phyloP scores from a whole-genome alignment of 2,329 filamentous ascomycete species.

The Colletotrichum navitas region DNA sequence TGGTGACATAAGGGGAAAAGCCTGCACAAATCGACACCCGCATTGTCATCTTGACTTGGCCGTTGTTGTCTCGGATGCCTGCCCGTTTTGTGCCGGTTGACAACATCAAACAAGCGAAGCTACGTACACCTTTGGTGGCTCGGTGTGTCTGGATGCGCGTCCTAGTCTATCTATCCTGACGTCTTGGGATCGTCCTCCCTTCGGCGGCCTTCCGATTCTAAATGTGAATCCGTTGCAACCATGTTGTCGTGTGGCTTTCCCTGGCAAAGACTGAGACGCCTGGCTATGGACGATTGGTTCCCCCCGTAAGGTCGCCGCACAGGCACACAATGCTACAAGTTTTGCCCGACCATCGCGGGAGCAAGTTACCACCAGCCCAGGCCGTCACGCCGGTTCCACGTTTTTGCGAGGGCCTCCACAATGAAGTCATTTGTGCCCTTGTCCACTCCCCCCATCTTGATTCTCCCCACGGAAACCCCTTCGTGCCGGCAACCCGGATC shows the following conservation, averaged over 20 bases:
- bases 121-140: background rate
- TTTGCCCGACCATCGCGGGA: background rate
- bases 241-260: slow-evolving; percentile 2
- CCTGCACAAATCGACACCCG: slow-evolving; percentile 21
- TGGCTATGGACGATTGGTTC: too few species aligned
- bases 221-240: background rate
- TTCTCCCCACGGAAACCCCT: slow-evolving; percentile 15
- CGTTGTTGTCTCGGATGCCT: slow-evolving; percentile 7
- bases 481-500: background rate
- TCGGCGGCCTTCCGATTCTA: background rate
- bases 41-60: slow-evolving; percentile 21
- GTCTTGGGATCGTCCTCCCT: slow-evolving; percentile 11
- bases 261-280: background rate
- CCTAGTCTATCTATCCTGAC: slow-evolving; percentile 24
- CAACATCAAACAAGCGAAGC: slow-evolving; percentile 11
- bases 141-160: slow-evolving; percentile 12
- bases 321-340: background rate
- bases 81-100: slow-evolving; percentile 4
- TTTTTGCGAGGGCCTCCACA: slow-evolving; percentile 33
- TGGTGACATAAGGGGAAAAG: background rate
- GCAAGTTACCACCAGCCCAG: background rate
- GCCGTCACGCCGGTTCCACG: slow-evolving; percentile 17
- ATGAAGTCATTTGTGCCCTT: slow-evolving; percentile 40
- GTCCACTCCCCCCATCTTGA: slow-evolving; percentile 3
- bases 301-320: background rate